Conservation (phyloP, 805 yeast genomes). For the Metschnikowia cubensis region DNA sequence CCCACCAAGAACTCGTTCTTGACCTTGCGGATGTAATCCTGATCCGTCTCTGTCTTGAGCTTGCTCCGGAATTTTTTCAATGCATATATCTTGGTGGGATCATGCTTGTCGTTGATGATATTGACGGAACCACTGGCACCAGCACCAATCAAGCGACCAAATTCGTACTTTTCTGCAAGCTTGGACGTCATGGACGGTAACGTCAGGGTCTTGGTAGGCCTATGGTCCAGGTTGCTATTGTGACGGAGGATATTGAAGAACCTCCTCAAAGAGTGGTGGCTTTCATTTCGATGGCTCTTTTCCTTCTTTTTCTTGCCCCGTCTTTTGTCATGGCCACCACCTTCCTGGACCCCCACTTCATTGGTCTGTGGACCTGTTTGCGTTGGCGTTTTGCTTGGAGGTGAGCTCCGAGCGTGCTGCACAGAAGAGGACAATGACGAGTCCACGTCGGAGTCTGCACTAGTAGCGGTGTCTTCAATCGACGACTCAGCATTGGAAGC, state of each 20-base stretch:
- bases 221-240: conserved; percentile 12
- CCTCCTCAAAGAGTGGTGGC: conserved; percentile 39
- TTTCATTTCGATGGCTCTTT: conserved; percentile 2
- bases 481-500: conserved; percentile 13
- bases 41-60: conserved; percentile 54
- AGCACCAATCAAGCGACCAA: conserved; percentile 72
- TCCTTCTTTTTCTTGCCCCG: conserved; percentile 8
- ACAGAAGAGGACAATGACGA: neutral
- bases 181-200: conserved; percentile 18
- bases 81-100: conserved; percentile 58
- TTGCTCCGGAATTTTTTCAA: conserved; percentile 80
- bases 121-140: conserved; percentile 97
- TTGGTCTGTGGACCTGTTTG: neutral
- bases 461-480: neutral
- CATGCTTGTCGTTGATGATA: conserved; percentile 61
- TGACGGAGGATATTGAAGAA: conserved; percentile 49
- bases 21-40: conserved; percentile 73
- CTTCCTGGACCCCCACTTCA: neutral
- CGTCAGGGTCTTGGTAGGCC: conserved; percentile 7
- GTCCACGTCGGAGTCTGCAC: neutral
- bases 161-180: conserved; percentile 57
- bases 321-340: conserved; percentile 1
- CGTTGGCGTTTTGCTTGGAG: neutral
- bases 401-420: neutral
- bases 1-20: conserved; percentile 81